Evolutionary conservation across 2,329 filamentous ascomycete species (phyloP), one percentile per base, ranked within the genome.

Genomic region (Fusarium falciforme): DNA sequence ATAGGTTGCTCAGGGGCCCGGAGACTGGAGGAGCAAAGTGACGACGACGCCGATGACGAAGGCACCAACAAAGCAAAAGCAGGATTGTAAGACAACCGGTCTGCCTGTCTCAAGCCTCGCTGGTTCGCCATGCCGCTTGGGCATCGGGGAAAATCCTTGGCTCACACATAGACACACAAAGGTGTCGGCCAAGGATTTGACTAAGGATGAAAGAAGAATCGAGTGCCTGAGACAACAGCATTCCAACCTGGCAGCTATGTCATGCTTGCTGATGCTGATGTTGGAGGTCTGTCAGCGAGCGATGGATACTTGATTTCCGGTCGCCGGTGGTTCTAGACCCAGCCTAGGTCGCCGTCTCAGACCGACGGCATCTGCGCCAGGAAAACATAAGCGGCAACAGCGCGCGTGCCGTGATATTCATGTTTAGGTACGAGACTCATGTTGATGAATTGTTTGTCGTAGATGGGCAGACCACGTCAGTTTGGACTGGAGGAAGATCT

Each of bases 31-130:
- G 27, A 65, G 27, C 20, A 44, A 35, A 42, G 27, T n/a, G 38
- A 47, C 59, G 72, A 70, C 58, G 54, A 66, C 47, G 58, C 22
- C 49, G 29, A 72, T 72, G 72, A 74, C 71, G 61, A 70, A 69
- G 38, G 58, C 42, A 49, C 27, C 61, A 55, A 44, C 47, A 59
- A 64, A 54, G 61, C 47, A 59, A 64, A 64, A 67, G n/a, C 33
- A 62, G 59, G 59, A 61, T 40, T 62, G 44, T 35, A 38, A 35
- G 42, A 62, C 42, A 29, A 20, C 49, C 17, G 11, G 49, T 49
- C 57, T n/a, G 27, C 36, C n/a, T 29, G 27, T 61, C 40, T 61
- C 38, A 22, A 44, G 58, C 31, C 40, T 61, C 44, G n/a, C 44
- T 58, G 31, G 42, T 54, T 61, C 40, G 25, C 40, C 35, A 8